A percentile compares a stretch with the other conserved stretches of the same genome.
Conservation (phyloP, 164 flowering plant species). For the Vitis riparia region DNA sequence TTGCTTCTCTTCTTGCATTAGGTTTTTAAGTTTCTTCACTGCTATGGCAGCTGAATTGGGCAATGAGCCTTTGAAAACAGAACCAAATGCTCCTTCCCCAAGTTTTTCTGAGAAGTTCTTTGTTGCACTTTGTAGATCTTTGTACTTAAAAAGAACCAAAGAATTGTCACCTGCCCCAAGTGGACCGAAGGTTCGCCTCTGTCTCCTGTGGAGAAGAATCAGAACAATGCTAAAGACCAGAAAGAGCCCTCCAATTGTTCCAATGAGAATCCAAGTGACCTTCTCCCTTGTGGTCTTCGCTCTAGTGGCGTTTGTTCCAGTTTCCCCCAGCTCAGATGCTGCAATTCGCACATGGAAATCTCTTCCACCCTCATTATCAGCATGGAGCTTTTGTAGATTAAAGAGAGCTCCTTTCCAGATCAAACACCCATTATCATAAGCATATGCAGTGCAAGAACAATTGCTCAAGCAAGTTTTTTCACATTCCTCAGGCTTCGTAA, state of each 20-base stretch:
- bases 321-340: not conserved
- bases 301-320: not conserved
- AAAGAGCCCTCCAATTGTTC: not conserved
- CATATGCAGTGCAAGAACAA: conserved; percentile 14
- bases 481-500: not conserved
- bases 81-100: conserved; percentile 62
- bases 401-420: conserved; percentile 7
- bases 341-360: not conserved
- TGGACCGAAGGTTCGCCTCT: not conserved
- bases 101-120: conserved; percentile 51
- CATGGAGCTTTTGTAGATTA: not conserved
- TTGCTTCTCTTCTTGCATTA: conserved; percentile 61
- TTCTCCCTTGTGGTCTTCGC: not conserved
- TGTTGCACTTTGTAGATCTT: conserved; percentile 44
- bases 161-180: conserved; percentile 32
- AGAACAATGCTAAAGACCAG: not conserved
- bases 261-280: not conserved
- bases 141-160: conserved; percentile 35
- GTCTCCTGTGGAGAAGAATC: conserved; percentile 9
- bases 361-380: not conserved
- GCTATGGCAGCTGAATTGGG: conserved; percentile 41
- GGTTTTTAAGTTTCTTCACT: conserved; percentile 50
- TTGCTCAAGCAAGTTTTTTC: conserved; percentile 8
- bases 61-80: conserved; percentile 49
- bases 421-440: conserved; percentile 9